These are phyloP conservation scores for Schrenkiella parvula DNA, from an alignment of 345 rosid species.

Conservation along the genomic window DNA sequence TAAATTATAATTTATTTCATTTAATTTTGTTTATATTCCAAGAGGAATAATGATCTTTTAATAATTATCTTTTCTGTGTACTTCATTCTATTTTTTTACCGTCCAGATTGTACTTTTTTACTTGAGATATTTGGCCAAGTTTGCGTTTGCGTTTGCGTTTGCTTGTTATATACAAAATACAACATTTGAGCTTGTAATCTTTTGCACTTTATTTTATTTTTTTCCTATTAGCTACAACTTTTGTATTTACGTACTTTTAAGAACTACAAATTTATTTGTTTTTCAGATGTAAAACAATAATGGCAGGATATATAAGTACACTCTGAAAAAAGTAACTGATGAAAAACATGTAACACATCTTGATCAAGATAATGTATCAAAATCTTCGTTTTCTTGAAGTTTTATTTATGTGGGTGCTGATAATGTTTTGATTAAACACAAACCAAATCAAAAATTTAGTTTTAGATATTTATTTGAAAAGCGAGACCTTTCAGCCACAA, in stretches of 20 bases:
- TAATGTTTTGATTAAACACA: conserved; percentile 24
- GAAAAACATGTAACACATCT: neutral
- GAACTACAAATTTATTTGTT: neutral
- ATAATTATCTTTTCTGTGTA: neutral
- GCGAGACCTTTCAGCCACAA: conserved; percentile 22
- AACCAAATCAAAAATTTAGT: neutral
- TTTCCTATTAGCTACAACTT: neutral
- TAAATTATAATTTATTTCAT: neutral
- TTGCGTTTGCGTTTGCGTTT: neutral
- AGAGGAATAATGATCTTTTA: neutral
- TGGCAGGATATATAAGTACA: neutral
- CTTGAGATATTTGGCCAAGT: neutral
- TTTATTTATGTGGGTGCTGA: neutral
- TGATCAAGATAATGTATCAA: neutral
- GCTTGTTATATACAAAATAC: neutral
- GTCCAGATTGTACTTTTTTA: neutral
- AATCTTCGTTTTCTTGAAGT: neutral
- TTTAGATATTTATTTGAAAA: neutral
- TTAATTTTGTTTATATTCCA: neutral
- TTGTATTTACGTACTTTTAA: neutral
- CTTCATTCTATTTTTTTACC: conserved; percentile 1
- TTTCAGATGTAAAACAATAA: neutral
- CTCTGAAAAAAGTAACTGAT: neutral
- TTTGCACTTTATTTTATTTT: neutral
- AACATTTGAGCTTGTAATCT: neutral